These are phyloP conservation scores for Saccharomycopsis sp. DNA, from an alignment of 805 yeast species.

Conservation along the genomic window DNA sequence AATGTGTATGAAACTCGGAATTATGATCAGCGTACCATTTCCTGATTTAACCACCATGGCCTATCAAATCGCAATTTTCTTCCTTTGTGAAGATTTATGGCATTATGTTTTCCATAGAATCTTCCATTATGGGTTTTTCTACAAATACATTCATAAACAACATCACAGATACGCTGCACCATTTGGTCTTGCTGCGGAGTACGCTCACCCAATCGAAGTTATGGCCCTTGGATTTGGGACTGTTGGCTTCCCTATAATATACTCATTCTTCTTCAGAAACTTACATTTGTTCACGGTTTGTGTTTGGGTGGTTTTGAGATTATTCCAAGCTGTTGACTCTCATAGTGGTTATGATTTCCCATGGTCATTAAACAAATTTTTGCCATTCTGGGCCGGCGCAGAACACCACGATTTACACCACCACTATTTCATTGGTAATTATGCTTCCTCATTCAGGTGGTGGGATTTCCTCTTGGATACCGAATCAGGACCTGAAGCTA, in stretches of 20 bases:
- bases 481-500: conserved; percentile 83
- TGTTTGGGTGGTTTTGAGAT: conserved; percentile 79
- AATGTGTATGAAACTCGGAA: conserved; percentile 73
- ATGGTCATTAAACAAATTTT: conserved; percentile 83
- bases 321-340: conserved; percentile 94
- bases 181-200: conserved; percentile 94
- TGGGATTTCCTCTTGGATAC: conserved; percentile 87
- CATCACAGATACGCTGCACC: conserved; percentile 98
- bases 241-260: conserved; percentile 86
- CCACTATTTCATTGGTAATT: conserved; percentile 91
- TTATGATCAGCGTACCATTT: conserved; percentile 76
- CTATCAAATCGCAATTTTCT: conserved; percentile 67
- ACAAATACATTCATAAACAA: conserved; percentile 92
- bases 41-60: conserved; percentile 56
- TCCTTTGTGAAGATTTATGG: conserved; percentile 89
- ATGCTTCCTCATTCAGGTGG: conserved; percentile 92
- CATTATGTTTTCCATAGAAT: conserved; percentile 94
- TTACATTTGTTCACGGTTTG: conserved; percentile 88
- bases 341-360: conserved; percentile 99
- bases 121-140: conserved; percentile 82
- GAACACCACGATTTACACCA: conserved; percentile 98
- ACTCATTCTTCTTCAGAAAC: conserved; percentile 67
- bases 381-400: conserved; percentile 98
- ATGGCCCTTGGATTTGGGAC: conserved; percentile 90
- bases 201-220: conserved; percentile 95